phyloP scores from a whole-genome alignment of 2,329 filamentous ascomycete genomes.

The Chaetomium sp. region DNA sequence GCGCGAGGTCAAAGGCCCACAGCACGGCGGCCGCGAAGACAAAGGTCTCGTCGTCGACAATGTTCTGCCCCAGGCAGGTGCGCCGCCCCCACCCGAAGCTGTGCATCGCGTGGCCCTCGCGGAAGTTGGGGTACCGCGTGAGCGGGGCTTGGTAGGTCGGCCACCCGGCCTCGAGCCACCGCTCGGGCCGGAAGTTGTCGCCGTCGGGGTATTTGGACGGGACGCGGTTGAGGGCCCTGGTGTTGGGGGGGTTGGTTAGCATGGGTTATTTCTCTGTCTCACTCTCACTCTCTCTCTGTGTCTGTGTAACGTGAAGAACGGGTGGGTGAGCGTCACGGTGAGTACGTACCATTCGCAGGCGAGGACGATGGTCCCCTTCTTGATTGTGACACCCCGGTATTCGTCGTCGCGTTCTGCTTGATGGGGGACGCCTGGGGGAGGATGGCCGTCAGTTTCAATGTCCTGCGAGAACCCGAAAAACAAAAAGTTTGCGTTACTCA shows the following conservation, averaged over 20 bases:
- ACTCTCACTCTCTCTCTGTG: too few relatives aligned
- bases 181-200: constrained; percentile 63
- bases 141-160: constrained; percentile 67
- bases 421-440: constrained; percentile 49
- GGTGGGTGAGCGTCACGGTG: neutral
- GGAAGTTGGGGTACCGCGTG: constrained; percentile 63
- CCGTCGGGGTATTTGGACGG: constrained; percentile 62
- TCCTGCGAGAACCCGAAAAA: neutral
- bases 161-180: constrained; percentile 64
- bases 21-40: constrained; percentile 51
- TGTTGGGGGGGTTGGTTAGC: neutral
- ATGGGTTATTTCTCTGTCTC: too few relatives aligned
- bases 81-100: constrained; percentile 67
- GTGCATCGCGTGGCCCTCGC: constrained; percentile 59
- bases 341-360: constrained; percentile 53
- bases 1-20: constrained; percentile 52
- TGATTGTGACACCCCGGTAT: constrained; percentile 50
- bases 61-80: constrained; percentile 62
- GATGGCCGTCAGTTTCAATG: neutral
- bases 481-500: constrained; percentile 33
- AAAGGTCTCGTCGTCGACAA: constrained; percentile 63
- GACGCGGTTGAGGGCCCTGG: constrained; percentile 60
- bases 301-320: neutral
- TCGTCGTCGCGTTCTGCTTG: constrained; percentile 52
- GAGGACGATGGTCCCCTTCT: constrained; percentile 52